Evolutionary conservation across 495 filamentous ascomycete species (phyloP).

Genomic region (Choiromyces venosus): DNA sequence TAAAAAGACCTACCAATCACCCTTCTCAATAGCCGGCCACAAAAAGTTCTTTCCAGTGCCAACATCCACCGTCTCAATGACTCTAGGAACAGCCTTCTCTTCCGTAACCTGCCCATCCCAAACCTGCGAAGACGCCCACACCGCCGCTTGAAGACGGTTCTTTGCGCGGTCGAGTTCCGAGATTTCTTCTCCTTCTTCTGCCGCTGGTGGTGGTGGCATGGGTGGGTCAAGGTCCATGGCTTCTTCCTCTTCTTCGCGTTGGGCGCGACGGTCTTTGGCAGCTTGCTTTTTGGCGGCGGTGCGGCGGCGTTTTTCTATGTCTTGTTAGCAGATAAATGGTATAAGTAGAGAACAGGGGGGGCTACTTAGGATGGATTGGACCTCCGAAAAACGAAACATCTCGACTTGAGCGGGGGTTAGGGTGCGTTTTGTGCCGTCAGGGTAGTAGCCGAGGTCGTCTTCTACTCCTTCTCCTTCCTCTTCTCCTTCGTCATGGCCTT

Average conservation of each 20-base stretch:
- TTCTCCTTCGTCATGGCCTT: conserved; percentile 42
- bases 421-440: conserved; percentile 82
- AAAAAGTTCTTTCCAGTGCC: conserved; percentile 35
- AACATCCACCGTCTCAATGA: conserved; percentile 20
- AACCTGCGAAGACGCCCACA: conserved; percentile 32
- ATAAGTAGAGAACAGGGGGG: background rate
- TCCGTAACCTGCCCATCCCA: conserved; percentile 30
- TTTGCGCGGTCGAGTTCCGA: conserved; percentile 13
- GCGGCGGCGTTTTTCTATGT: conserved; percentile 22
- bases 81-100: conserved; percentile 11
- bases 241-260: conserved; percentile 8
- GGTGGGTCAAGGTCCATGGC: conserved; percentile 4
- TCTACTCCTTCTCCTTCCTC: conserved; percentile 42
- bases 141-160: conserved; percentile 35
- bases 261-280: conserved; percentile 9
- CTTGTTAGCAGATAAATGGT: background rate
- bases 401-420: conserved; percentile 86
- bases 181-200: conserved; percentile 1
- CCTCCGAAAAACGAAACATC: conserved; percentile 86
- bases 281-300: conserved; percentile 15
- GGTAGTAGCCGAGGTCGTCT: conserved; percentile 74
- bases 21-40: conserved; percentile 37
- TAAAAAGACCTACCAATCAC: conserved; percentile 11
- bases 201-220: conserved; percentile 8
- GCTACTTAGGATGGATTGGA: conserved; percentile 58